A percentile compares a stretch with the other conserved stretches of the same genome.
Evolutionary conservation across 441 rosid species (phyloP).

Genomic region (Jatropha multifida): DNA sequence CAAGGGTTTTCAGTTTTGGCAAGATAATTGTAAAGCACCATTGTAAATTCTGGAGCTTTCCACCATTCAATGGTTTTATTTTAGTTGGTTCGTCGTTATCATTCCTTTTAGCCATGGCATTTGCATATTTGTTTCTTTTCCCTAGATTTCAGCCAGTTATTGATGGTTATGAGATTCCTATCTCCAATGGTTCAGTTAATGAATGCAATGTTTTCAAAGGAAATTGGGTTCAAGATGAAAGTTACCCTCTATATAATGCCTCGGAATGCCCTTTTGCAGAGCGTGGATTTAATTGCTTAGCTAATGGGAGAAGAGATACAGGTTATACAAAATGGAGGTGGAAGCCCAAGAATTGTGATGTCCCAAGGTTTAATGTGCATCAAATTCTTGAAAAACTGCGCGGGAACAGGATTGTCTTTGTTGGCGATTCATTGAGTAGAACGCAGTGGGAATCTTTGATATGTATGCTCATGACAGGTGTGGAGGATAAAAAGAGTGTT

Average conservation of each 20-base stretch:
- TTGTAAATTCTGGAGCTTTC: constrained; percentile 36
- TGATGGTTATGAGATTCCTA: constrained; percentile 27
- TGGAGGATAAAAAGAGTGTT: constrained; percentile 60
- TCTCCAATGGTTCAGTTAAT: constrained; percentile 23
- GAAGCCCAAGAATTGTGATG: constrained; percentile 63
- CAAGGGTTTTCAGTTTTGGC: constrained; percentile 33
- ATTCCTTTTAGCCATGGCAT: constrained; percentile 43
- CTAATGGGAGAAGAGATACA: constrained; percentile 62
- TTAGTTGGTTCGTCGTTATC: constrained; percentile 38
- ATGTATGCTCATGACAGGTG: constrained; percentile 70
- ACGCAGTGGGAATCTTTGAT: constrained; percentile 74
- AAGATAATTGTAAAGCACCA: constrained; percentile 34
- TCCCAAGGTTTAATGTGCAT: constrained; percentile 50
- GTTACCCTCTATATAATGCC: constrained; percentile 63
- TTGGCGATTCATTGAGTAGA: constrained; percentile 71
- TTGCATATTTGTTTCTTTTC: constrained; percentile 40
- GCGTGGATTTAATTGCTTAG: constrained; percentile 59
- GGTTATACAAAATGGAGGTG: constrained; percentile 62
- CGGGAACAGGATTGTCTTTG: constrained; percentile 65
- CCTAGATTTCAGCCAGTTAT: constrained; percentile 39
- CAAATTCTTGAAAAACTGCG: constrained; percentile 49
- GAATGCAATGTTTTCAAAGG: constrained; percentile 56
- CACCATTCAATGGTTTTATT: constrained; percentile 38
- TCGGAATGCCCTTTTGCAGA: constrained; percentile 64
- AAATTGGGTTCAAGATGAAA: constrained; percentile 54